Conservation (phyloP, 2,329 filamentous ascomycete genomes). For the Calonectria multiphialidica region DNA sequence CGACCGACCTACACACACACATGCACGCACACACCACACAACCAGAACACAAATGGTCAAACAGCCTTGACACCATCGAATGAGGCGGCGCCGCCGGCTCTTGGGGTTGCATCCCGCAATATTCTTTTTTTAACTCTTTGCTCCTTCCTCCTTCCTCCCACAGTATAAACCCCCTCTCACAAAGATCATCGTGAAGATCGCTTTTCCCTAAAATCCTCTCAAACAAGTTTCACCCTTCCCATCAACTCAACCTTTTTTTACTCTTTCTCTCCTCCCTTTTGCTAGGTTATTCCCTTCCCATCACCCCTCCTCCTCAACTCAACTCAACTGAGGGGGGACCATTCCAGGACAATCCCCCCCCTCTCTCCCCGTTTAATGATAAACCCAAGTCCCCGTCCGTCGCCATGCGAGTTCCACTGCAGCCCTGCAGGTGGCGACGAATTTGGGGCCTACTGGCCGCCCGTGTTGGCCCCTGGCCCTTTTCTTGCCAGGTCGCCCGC, state of each 20-base stretch:
- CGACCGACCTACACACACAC: not conserved
- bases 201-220: not conserved
- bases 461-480: no score
- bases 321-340: no score
- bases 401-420: not conserved
- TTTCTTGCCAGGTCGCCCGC: not conserved
- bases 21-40: no score
- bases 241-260: not conserved
- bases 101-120: not conserved
- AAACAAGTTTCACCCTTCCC: not conserved
- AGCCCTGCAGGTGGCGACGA: not conserved
- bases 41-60: not conserved
- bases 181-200: not conserved
- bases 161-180: constrained; percentile 6
- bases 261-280: not conserved
- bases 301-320: no score
- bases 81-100: not conserved
- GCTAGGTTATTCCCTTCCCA: not conserved
- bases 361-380: not conserved
- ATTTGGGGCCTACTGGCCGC: no score
- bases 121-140: constrained; percentile 7
- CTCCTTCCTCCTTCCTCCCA: not conserved
- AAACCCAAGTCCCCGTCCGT: not conserved
- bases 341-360: not conserved
- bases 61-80: not conserved